Conservation (phyloP, 31 red algal genomes). For the Odonthalia washingtoniensis region DNA sequence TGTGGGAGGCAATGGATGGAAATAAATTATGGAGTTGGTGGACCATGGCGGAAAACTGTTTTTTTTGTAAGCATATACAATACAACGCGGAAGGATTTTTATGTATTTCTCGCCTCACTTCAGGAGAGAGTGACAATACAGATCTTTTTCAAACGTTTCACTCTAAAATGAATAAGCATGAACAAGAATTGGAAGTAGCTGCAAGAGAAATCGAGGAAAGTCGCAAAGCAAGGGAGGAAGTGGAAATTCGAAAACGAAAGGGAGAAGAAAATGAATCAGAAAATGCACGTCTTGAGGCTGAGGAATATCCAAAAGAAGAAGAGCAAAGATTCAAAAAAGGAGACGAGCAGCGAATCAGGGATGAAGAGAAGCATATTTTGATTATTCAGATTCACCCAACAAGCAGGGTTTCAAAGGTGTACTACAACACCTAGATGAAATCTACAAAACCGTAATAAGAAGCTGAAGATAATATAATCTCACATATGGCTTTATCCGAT, state of each 20-base stretch:
- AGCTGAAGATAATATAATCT: too few relatives aligned
- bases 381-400: neutral
- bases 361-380: constrained; percentile 1
- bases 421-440: too few relatives aligned
- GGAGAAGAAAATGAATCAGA: constrained; percentile 45
- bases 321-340: too few relatives aligned
- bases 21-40: too few relatives aligned
- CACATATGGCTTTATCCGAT: too few relatives aligned
- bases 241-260: too few relatives aligned
- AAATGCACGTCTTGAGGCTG: constrained; percentile 8
- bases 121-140: neutral
- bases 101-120: neutral
- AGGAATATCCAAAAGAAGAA: constrained; percentile 45
- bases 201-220: constrained; percentile 18
- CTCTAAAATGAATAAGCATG: neutral
- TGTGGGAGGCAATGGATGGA: too few relatives aligned
- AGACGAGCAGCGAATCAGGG: too few relatives aligned
- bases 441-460: too few relatives aligned
- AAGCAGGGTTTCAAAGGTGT: too few relatives aligned
- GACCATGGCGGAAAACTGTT: too few relatives aligned
- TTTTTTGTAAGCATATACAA: too few relatives aligned
- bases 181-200: neutral
- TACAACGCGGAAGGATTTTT: constrained; percentile 44
- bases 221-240: constrained; percentile 26
- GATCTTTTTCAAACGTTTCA: neutral